Conservation (phyloP, 1,284 basidiomycete species). For the Tausonia pullulans region DNA sequence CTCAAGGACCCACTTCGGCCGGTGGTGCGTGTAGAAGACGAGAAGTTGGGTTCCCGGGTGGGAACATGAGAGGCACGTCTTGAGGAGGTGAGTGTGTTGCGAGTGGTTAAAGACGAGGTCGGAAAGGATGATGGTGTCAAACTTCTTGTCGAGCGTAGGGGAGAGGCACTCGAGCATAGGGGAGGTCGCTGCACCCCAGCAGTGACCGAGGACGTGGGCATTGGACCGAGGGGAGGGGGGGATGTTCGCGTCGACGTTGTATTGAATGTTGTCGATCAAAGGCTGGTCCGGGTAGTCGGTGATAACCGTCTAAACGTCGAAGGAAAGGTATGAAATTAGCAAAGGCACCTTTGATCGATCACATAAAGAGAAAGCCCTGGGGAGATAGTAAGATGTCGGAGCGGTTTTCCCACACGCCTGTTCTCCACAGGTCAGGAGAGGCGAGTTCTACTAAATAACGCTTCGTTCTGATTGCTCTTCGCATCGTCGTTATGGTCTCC, state of each 20-base stretch:
- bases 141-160: slow-evolving; percentile 31
- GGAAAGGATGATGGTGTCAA: slow-evolving; percentile 76
- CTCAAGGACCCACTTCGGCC: slow-evolving; percentile 69
- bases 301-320: slow-evolving; percentile 49
- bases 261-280: slow-evolving; percentile 64
- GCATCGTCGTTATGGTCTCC: too few relatives aligned
- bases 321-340: not conserved
- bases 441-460: too few relatives aligned
- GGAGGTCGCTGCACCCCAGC: slow-evolving; percentile 68
- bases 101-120: slow-evolving; percentile 52
- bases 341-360: too few relatives aligned
- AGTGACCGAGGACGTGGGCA: slow-evolving; percentile 58
- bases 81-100: slow-evolving; percentile 65
- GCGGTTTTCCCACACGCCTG: too few relatives aligned
- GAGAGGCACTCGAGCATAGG: slow-evolving; percentile 42
- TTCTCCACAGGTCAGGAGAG: too few relatives aligned
- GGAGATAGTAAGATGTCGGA: too few relatives aligned
- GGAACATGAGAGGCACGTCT: slow-evolving; percentile 43
- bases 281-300: slow-evolving; percentile 84
- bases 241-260: slow-evolving; percentile 58
- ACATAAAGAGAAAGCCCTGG: too few relatives aligned
- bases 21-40: slow-evolving; percentile 87
- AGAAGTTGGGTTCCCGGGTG: slow-evolving; percentile 48
- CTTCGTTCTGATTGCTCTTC: too few relatives aligned
- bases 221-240: slow-evolving; percentile 24